A percentile compares a stretch with the other conserved stretches of the same genome.
Evolutionary conservation across 2,329 filamentous ascomycete genomes (phyloP).

Genomic region (Phoma sp.): DNA sequence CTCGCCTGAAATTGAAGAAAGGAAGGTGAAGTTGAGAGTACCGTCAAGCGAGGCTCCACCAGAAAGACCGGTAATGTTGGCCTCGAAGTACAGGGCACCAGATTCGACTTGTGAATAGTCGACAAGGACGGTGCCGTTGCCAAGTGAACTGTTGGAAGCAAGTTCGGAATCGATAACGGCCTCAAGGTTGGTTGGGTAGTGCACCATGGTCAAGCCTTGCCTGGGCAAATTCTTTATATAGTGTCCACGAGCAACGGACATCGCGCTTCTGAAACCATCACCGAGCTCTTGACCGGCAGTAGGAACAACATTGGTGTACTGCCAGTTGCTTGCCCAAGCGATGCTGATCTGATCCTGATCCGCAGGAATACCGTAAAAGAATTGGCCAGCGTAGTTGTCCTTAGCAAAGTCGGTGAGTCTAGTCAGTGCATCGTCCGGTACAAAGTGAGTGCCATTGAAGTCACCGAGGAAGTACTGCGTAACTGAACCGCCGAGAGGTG

Average conservation of each 20-base stretch:
- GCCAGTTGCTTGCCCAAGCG: conserved; percentile 67
- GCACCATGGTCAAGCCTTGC: conserved; percentile 61
- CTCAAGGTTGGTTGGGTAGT: conserved; percentile 58
- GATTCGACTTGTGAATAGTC: conserved; percentile 61
- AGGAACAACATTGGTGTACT: conserved; percentile 63
- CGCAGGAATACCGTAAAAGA: conserved; percentile 56
- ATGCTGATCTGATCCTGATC: conserved; percentile 57
- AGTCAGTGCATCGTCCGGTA: conserved; percentile 52
- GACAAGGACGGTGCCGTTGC: conserved; percentile 58
- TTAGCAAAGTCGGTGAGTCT: conserved; percentile 58
- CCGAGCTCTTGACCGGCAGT: conserved; percentile 58
- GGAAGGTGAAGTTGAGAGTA: conserved; percentile 62
- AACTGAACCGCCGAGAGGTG: conserved; percentile 63
- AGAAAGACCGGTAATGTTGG: conserved; percentile 58
- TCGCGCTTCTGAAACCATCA: conserved; percentile 58
- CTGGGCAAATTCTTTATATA: conserved; percentile 61
- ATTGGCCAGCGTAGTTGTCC: conserved; percentile 66
- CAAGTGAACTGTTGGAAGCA: conserved; percentile 52
- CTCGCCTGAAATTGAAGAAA: conserved; percentile 59
- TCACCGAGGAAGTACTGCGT: conserved; percentile 64
- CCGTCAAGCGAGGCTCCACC: conserved; percentile 40
- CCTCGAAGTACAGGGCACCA: conserved; percentile 62
- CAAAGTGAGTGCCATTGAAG: conserved; percentile 72
- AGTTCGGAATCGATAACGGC: conserved; percentile 58
- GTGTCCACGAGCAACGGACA: conserved; percentile 61